phyloP scores from a whole-genome alignment of 805 yeast species.

The Saturnispora zaruensis region DNA sequence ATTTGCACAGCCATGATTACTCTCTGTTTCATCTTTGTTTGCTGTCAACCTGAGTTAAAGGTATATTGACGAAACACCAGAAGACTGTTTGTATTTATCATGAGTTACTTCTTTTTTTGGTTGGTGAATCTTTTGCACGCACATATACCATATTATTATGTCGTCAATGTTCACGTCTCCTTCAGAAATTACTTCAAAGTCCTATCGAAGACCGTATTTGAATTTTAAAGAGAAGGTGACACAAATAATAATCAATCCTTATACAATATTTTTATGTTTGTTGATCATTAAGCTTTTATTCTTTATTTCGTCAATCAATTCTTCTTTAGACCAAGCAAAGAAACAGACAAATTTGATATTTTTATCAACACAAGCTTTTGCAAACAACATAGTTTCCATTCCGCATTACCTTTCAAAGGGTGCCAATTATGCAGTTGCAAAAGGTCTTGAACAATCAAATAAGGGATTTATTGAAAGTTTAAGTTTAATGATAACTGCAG shows the following conservation, averaged over 20 bases:
- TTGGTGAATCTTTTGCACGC: neutral
- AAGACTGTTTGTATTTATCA: neutral
- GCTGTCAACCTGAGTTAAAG: too few species aligned
- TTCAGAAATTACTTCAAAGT: conserved; percentile 2
- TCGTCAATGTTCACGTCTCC: conserved; percentile 10
- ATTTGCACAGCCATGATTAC: neutral
- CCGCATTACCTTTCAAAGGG: conserved; percentile 51
- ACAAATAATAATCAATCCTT: conserved; percentile 60
- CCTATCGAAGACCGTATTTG: conserved; percentile 33
- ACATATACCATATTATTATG: neutral
- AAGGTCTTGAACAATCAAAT: conserved; percentile 40
- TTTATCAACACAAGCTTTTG: conserved; percentile 34
- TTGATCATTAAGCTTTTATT: conserved; percentile 52
- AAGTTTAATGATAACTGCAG: conserved; percentile 41
- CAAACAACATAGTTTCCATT: conserved; percentile 30
- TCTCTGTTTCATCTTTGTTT: neutral
- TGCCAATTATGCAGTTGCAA: conserved; percentile 45
- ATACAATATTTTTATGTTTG: conserved; percentile 47
- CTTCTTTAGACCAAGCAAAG: conserved; percentile 35
- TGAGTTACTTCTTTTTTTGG: neutral
- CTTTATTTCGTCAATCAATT: conserved; percentile 40
- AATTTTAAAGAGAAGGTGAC: conserved; percentile 45
- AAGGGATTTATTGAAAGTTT: conserved; percentile 38
- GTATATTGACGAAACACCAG: neutral
- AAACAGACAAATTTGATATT: conserved; percentile 38